Conservation (phyloP, 768 basidiomycete species). For the Ramaria sp. region DNA sequence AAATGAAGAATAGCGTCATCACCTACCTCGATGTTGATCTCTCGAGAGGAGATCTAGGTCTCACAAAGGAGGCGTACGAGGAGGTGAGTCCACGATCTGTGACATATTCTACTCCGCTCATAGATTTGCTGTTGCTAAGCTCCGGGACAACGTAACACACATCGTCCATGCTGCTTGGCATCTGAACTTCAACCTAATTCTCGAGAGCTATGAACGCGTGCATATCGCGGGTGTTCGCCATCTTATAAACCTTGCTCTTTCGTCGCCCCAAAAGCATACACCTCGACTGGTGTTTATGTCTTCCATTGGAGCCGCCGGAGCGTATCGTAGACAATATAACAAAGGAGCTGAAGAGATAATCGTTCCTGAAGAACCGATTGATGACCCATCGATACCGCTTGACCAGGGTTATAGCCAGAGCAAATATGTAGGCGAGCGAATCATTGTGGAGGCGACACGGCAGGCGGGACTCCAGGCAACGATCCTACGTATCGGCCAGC, state of each 20-base stretch:
- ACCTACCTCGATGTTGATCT: constrained; percentile 4
- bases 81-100: not conserved
- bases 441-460: not conserved
- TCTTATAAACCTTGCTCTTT: constrained; percentile 11
- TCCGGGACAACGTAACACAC: constrained; percentile 5
- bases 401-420: not conserved
- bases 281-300: constrained; percentile 3
- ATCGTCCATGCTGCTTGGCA: constrained; percentile 11
- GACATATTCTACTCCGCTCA: not conserved
- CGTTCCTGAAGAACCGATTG: not conserved
- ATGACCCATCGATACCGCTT: not conserved
- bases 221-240: constrained; percentile 12
- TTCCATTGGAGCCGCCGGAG: not conserved
- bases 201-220: constrained; percentile 12
- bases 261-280: constrained; percentile 4
- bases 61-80: not conserved
- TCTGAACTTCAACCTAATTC: constrained; percentile 12
- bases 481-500: not conserved
- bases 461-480: not conserved
- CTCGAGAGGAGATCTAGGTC: not conserved
- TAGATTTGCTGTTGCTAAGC: not conserved
- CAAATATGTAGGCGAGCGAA: constrained; percentile 5
- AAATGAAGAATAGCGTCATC: not conserved
- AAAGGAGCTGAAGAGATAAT: not conserved
- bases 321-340: not conserved